phyloP scores from a whole-genome alignment of 2,329 filamentous ascomycete species.

The Lasiodiplodia sp. region DNA sequence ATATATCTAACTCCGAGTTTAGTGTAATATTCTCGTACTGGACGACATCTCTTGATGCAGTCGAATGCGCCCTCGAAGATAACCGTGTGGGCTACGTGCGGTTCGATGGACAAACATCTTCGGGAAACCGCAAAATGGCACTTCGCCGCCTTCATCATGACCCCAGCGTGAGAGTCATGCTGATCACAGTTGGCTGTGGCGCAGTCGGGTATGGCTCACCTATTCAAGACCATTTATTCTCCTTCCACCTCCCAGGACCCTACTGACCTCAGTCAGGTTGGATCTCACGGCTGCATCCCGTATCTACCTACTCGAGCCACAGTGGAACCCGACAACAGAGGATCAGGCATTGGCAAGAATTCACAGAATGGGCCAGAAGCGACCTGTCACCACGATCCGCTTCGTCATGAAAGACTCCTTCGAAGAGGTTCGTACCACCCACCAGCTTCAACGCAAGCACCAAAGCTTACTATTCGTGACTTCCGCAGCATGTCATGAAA shows the following conservation, averaged over 20 bases:
- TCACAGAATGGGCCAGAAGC: constrained; percentile 43
- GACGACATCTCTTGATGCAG: constrained; percentile 57
- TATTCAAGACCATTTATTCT: neutral
- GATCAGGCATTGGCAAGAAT: constrained; percentile 54
- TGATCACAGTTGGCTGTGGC: constrained; percentile 60
- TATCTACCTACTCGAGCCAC: constrained; percentile 60
- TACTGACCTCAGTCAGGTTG: constrained; percentile 42
- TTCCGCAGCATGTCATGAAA: too few relatives aligned
- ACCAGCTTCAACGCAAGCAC: too few relatives aligned
- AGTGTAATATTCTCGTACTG: constrained; percentile 63
- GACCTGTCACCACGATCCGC: neutral
- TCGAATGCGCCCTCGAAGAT: constrained; percentile 50
- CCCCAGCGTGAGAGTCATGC: constrained; percentile 50
- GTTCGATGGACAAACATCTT: constrained; percentile 1
- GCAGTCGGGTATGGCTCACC: constrained; percentile 55
- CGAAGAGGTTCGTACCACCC: neutral
- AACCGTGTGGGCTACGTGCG: constrained; percentile 3
- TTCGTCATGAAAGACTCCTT: neutral
- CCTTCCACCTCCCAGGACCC: neutral
- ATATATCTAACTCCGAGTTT: neutral
- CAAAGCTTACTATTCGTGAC: too few relatives aligned
- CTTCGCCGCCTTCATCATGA: constrained; percentile 44
- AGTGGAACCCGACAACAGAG: constrained; percentile 57
- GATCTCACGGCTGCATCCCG: constrained; percentile 57
- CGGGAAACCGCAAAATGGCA: neutral